Evolutionary conservation across 352 stramenopile species (phyloP).

Genomic region (Globisporangium mamillatum): DNA sequence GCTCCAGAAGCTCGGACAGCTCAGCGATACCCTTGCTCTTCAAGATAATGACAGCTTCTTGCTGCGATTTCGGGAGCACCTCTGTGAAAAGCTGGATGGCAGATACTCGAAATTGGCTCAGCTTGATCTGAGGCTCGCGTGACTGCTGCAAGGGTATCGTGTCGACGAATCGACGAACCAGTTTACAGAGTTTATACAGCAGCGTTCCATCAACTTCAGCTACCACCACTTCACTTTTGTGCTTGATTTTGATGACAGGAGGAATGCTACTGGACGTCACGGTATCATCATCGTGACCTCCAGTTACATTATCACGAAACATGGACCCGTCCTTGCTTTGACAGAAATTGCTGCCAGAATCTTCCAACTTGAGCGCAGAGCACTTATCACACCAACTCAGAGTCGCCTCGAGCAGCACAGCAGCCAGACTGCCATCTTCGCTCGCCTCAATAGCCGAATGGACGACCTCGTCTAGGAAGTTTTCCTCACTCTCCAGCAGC

Average conservation of each 20-base stretch:
- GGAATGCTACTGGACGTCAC: background rate
- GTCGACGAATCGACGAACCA: background rate
- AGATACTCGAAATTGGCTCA: background rate
- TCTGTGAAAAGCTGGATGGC: constrained; percentile 7
- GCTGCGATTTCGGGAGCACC: constrained; percentile 12
- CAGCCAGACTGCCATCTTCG: constrained; percentile 11
- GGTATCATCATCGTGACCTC: background rate
- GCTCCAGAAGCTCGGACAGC: constrained; percentile 9
- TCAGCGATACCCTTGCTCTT: background rate
- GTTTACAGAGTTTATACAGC: constrained; percentile 8
- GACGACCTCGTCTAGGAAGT: constrained; percentile 10
- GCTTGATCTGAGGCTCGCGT: background rate
- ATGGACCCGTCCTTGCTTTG: background rate
- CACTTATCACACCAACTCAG: constrained; percentile 14
- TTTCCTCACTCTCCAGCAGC: background rate
- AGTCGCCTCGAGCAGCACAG: constrained; percentile 8
- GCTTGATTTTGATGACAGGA: background rate
- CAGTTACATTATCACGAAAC: background rate
- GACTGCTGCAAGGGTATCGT: background rate
- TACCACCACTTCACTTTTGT: background rate
- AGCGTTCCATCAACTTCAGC: constrained; percentile 6
- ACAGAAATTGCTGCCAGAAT: constrained; percentile 5
- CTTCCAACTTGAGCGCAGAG: constrained; percentile 13
- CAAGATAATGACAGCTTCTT: constrained; percentile 10
- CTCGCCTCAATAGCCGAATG: constrained; percentile 1